Conservation (phyloP, 352 stramenopile species). For the Phytophthora pini region DNA sequence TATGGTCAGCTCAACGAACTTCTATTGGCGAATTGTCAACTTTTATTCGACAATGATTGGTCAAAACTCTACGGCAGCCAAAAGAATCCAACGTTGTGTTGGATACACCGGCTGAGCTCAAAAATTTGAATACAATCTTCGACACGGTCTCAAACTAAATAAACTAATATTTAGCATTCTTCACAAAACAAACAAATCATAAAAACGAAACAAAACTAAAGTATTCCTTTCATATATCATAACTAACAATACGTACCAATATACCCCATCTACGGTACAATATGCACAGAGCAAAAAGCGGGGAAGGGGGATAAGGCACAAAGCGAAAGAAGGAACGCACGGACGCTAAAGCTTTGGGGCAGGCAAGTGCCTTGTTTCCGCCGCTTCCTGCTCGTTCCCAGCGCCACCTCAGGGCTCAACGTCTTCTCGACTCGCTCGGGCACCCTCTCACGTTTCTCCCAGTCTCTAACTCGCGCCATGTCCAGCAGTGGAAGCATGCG, state of each 20-base stretch:
- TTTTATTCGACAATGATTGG: background rate
- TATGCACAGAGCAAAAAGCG: slow-evolving; percentile 26
- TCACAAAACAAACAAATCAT: too few species aligned
- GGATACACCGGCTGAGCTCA: slow-evolving; percentile 19
- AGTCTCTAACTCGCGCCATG: slow-evolving; percentile 14
- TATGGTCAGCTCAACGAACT: slow-evolving; percentile 6
- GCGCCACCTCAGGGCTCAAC: background rate
- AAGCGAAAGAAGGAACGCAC: slow-evolving; percentile 30
- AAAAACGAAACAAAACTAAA: background rate
- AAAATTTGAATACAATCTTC: slow-evolving; percentile 11
- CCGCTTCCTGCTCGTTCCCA: background rate
- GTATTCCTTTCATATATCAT: background rate
- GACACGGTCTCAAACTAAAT: background rate
- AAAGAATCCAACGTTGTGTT: slow-evolving; percentile 27
- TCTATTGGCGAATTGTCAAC: slow-evolving; percentile 3
- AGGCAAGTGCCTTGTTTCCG: slow-evolving; percentile 2
- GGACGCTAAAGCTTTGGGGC: slow-evolving; percentile 9
- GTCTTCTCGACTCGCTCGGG: background rate
- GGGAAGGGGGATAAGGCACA: slow-evolving; percentile 26
- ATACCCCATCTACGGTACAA: background rate
- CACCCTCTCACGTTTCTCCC: background rate
- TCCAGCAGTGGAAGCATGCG: slow-evolving; percentile 36
- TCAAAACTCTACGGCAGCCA: background rate
- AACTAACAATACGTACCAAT: background rate
- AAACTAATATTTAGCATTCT: background rate